Conservation (phyloP, 768 basidiomycete genomes). For the Tulasnella sp. region DNA sequence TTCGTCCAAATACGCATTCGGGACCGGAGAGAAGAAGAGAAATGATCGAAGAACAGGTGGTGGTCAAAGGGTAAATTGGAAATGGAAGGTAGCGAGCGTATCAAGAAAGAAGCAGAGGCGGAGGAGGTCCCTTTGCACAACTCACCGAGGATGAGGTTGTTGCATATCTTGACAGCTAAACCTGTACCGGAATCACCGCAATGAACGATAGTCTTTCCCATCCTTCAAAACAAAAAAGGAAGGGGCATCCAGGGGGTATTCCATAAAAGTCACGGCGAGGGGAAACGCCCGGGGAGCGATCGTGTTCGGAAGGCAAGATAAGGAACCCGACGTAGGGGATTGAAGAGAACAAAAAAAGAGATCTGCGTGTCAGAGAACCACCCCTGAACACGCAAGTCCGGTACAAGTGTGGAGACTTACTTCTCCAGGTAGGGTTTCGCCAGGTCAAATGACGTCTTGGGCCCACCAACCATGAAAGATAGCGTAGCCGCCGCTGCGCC, state of each 20-base stretch:
- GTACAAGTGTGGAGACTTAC: not conserved
- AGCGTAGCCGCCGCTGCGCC: constrained; percentile 85
- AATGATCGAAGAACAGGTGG: too few relatives aligned
- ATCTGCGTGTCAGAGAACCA: not conserved
- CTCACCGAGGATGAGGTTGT: constrained; percentile 52
- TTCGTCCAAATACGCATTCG: not conserved
- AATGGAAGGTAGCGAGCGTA: not conserved
- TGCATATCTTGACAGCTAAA: constrained; percentile 85
- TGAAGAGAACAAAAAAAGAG: not conserved
- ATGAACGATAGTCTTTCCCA: constrained; percentile 80
- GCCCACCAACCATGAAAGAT: constrained; percentile 88
- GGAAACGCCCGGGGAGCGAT: not conserved
- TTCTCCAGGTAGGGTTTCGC: constrained; percentile 53
- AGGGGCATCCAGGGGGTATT: not conserved
- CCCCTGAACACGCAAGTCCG: not conserved
- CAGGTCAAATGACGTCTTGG: constrained; percentile 50
- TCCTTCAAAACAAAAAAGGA: constrained; percentile 35
- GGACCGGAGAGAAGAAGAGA: not conserved
- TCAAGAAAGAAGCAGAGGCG: not conserved
- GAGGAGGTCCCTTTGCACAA: not conserved
- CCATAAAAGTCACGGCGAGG: not conserved
- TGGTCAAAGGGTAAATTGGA: not conserved
- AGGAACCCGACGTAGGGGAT: not conserved
- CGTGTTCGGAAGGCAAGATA: not conserved
- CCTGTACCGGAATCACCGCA: constrained; percentile 81